A percentile compares a stretch with the other conserved stretches of the same genome.
phyloP scores from a whole-genome alignment of 2,329 filamentous ascomycete genomes.

The Coniochaeta pulveracea region DNA sequence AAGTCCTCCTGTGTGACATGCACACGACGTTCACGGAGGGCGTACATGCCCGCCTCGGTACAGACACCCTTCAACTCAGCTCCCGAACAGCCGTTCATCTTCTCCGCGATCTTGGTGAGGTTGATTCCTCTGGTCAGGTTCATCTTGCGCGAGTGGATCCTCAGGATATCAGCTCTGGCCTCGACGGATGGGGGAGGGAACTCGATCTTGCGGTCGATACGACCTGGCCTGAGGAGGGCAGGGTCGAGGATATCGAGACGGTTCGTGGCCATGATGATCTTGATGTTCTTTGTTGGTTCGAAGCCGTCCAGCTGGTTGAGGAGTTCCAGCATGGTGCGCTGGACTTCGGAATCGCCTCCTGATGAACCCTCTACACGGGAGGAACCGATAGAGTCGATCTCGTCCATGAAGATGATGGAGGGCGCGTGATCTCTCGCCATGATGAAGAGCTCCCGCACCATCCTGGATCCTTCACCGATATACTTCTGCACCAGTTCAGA shows the following conservation, averaged over 20 bases:
- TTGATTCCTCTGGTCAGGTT: conserved; percentile 97
- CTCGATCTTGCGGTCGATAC: conserved; percentile 98
- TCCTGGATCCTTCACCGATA: conserved; percentile 93
- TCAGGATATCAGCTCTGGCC: conserved; percentile 91
- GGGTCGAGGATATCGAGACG: conserved; percentile 95
- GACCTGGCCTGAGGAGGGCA: conserved; percentile 84
- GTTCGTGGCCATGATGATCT: conserved; percentile 99
- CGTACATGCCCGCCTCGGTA: conserved; percentile 98
- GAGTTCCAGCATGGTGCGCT: conserved; percentile 96
- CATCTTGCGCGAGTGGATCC: conserved; percentile 97
- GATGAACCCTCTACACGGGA: conserved; percentile 93
- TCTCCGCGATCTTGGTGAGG: conserved; percentile 95
- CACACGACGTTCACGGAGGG: conserved; percentile 84
- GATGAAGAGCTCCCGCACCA: conserved; percentile 98
- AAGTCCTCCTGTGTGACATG: conserved; percentile 99
- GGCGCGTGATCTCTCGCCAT: conserved; percentile 98
- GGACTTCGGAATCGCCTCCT: conserved; percentile 93
- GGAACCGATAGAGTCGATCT: conserved; percentile 97
- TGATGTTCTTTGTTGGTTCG: conserved; percentile 99
- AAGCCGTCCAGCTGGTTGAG: conserved; percentile 98
- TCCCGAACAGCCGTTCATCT: conserved; percentile 98
- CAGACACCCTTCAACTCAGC: conserved; percentile 98
- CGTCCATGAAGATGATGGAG: conserved; percentile 99
- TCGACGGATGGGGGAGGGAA: conserved; percentile 96
- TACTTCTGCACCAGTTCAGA: conserved; percentile 98